Evolutionary conservation across 2,329 filamentous ascomycete genomes (phyloP).

Genomic region (Verticillium isaacii): DNA sequence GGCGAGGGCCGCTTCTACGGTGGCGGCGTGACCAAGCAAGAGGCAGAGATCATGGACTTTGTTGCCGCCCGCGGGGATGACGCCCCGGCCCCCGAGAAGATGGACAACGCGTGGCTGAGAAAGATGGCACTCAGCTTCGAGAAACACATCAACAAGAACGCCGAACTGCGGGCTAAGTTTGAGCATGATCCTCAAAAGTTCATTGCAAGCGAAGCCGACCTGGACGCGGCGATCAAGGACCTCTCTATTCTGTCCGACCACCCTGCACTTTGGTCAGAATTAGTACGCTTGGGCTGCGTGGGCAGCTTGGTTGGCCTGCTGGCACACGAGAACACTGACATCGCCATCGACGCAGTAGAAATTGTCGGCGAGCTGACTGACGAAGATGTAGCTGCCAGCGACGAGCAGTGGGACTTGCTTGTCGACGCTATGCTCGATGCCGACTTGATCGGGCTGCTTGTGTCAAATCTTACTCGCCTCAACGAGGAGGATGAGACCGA

Average conservation of each 20-base stretch:
- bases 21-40: slow-evolving; percentile 76
- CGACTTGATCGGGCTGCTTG: slow-evolving; percentile 68
- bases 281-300: slow-evolving; percentile 69
- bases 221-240: slow-evolving; percentile 83
- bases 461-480: slow-evolving; percentile 73
- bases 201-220: slow-evolving; percentile 79
- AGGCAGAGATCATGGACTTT: slow-evolving; percentile 81
- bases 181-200: slow-evolving; percentile 78
- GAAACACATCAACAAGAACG: slow-evolving; percentile 85
- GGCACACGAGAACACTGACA: slow-evolving; percentile 94
- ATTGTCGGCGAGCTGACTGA: slow-evolving; percentile 89
- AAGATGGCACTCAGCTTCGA: slow-evolving; percentile 80
- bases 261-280: slow-evolving; percentile 74
- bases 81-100: slow-evolving; percentile 27
- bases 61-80: slow-evolving; percentile 54
- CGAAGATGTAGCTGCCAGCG: slow-evolving; percentile 79
- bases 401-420: slow-evolving; percentile 74
- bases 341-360: slow-evolving; percentile 86
- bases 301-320: slow-evolving; percentile 74
- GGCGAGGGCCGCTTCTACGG: slow-evolving; percentile 96
- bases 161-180: slow-evolving; percentile 80
- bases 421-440: slow-evolving; percentile 63
- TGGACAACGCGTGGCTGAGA: slow-evolving; percentile 79
- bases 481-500: slow-evolving; percentile 72
- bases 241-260: slow-evolving; percentile 86